Conservation (phyloP, 768 basidiomycete species). For the Mycena filopes region DNA sequence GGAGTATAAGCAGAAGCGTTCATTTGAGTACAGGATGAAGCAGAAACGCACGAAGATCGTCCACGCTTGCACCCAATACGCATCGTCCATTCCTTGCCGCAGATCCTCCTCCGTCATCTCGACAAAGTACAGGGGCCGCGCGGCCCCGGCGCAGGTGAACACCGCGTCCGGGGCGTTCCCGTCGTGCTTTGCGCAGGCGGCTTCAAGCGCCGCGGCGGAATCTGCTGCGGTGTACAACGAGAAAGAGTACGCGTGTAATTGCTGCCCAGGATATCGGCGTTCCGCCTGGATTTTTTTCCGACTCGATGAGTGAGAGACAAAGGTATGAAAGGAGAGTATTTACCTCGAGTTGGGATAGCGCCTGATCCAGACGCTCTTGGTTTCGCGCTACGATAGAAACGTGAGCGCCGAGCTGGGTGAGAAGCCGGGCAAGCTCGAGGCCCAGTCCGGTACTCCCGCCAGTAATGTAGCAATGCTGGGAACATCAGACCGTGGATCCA, state of each 20-base stretch:
- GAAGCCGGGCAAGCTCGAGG: slow-evolving; percentile 72
- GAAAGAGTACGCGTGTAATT: slow-evolving; percentile 74
- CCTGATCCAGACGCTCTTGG: slow-evolving; percentile 67
- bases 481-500: neutral
- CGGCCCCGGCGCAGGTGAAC: slow-evolving; percentile 82
- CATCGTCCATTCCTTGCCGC: slow-evolving; percentile 54
- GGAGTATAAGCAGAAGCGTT: too few species aligned
- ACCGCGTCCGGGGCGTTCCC: slow-evolving; percentile 78
- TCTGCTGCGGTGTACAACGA: slow-evolving; percentile 64
- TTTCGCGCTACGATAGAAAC: slow-evolving; percentile 89
- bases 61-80: slow-evolving; percentile 65
- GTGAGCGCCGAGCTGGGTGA: slow-evolving; percentile 77
- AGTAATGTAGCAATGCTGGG: slow-evolving; percentile 86
- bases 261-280: slow-evolving; percentile 37
- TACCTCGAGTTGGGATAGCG: slow-evolving; percentile 75
- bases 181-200: slow-evolving; percentile 63
- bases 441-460: slow-evolving; percentile 89
- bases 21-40: too few species aligned
- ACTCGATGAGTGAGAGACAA: neutral
- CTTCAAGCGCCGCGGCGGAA: slow-evolving; percentile 70
- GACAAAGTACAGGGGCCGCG: slow-evolving; percentile 79
- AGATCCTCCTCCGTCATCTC: slow-evolving; percentile 72
- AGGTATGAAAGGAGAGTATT: too few species aligned
- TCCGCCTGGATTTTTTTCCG: slow-evolving; percentile 71
- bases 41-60: slow-evolving; percentile 60